Conservation (phyloP, 768 basidiomycete species). For the Coprinopsis cinerea region DNA sequence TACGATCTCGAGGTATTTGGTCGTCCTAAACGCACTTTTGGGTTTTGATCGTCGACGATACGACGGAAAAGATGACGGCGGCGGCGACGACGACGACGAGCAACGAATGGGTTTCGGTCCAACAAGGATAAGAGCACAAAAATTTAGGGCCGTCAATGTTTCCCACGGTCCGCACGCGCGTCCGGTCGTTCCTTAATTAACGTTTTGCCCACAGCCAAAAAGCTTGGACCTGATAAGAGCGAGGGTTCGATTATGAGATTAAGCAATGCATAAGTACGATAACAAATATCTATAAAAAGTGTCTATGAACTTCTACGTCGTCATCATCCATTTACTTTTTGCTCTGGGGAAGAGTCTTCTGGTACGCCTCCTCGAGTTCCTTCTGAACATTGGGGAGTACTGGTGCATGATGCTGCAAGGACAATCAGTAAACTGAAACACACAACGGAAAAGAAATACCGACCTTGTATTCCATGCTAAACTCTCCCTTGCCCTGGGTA, state of each 20-base stretch:
- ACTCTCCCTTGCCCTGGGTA: constrained; percentile 96
- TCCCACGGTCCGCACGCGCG: no score
- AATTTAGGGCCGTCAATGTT: neutral
- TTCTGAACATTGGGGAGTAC: constrained; percentile 84
- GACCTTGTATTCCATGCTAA: constrained; percentile 77
- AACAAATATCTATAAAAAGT: no score
- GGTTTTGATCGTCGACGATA: neutral
- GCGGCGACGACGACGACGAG: neutral
- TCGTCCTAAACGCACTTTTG: neutral
- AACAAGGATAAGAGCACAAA: neutral
- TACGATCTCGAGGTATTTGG: neutral
- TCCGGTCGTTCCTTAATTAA: no score
- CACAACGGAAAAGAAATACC: constrained; percentile 15
- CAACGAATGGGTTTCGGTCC: neutral
- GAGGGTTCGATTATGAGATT: no score
- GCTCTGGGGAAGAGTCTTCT: constrained; percentile 62
- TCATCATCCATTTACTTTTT: no score
- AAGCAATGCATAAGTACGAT: no score
- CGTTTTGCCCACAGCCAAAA: no score
- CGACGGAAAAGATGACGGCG: neutral
- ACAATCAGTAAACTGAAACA: constrained; percentile 9
- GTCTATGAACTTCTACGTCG: no score
- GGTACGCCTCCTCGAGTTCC: constrained; percentile 83
- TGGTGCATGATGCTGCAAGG: constrained; percentile 62
- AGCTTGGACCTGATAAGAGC: no score